Conservation (phyloP, 306 rosid species). For the Canavalia gladiata region DNA sequence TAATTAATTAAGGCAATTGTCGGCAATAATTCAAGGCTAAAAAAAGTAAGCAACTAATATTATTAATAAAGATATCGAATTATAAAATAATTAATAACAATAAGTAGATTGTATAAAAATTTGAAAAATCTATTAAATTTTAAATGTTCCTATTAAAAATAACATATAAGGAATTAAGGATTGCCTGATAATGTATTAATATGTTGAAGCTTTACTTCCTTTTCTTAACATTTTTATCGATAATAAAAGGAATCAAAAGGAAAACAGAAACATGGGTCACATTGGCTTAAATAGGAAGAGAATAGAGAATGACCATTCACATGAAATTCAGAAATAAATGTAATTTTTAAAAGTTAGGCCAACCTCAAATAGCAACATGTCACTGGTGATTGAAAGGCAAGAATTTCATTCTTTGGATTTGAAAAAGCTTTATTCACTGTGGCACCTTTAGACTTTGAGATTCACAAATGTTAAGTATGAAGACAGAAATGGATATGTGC, state of each 20-base stretch:
- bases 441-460: constrained; percentile 59
- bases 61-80: no score
- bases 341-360: constrained; percentile 46
- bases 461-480: constrained; percentile 48
- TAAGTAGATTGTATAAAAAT: no score
- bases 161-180: neutral
- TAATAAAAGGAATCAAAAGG: constrained; percentile 27
- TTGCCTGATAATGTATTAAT: neutral
- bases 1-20: no score
- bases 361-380: constrained; percentile 51
- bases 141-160: no score
- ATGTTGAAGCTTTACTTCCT: neutral
- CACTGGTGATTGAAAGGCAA: constrained; percentile 48
- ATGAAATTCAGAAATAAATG: constrained; percentile 34
- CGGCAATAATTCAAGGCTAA: no score
- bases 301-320: constrained; percentile 31
- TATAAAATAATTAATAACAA: no score
- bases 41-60: no score
- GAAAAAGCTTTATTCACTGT: constrained; percentile 42
- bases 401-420: constrained; percentile 49
- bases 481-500: constrained; percentile 52
- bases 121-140: no score
- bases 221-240: neutral
- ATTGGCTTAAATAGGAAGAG: constrained; percentile 44
- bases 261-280: constrained; percentile 34